phyloP scores from a whole-genome alignment of 2,329 filamentous ascomycete genomes.

The Coleophoma crateriformis region DNA sequence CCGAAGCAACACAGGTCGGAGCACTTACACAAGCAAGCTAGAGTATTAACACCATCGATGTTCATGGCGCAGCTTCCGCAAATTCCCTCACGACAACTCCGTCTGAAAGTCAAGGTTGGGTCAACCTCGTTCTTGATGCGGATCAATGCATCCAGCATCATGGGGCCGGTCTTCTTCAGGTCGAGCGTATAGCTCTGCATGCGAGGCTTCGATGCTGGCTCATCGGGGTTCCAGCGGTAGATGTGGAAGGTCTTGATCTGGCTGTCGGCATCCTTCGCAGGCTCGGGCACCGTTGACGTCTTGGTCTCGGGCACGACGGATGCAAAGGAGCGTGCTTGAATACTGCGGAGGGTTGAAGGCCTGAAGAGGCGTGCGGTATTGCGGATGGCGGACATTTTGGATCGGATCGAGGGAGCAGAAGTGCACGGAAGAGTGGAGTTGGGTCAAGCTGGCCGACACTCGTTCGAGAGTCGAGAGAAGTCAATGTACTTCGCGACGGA shows the following conservation, averaged over 20 bases:
- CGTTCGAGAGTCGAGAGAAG: slow-evolving; percentile 29
- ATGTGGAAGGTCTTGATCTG: slow-evolving; percentile 93
- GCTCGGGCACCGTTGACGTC: slow-evolving; percentile 29
- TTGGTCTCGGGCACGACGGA: slow-evolving; percentile 15
- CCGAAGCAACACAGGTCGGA: not conserved
- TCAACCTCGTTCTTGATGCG: slow-evolving; percentile 99
- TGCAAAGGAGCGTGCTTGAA: slow-evolving; percentile 12
- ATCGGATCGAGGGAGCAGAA: too few relatives aligned
- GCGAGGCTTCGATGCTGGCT: slow-evolving; percentile 83
- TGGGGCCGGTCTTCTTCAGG: slow-evolving; percentile 97
- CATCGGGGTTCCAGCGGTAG: slow-evolving; percentile 97
- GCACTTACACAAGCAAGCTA: slow-evolving; percentile 90
- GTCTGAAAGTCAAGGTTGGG: slow-evolving; percentile 90
- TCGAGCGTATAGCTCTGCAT: slow-evolving; percentile 96
- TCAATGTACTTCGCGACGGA: not conserved
- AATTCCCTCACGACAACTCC: slow-evolving; percentile 96
- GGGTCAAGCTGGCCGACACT: not conserved
- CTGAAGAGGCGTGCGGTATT: slow-evolving; percentile 14
- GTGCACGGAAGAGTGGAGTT: slow-evolving; percentile 9
- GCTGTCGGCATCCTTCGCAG: slow-evolving; percentile 53
- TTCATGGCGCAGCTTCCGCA: slow-evolving; percentile 99
- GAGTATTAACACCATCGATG: slow-evolving; percentile 96
- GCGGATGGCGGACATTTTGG: slow-evolving; percentile 19
- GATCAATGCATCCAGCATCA: slow-evolving; percentile 95
- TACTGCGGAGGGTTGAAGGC: slow-evolving; percentile 9